Percentiles rank a stretch among this genome's conserved stretches.
These are phyloP conservation scores for Pseudevernia furfuracea DNA, from an alignment of 495 filamentous ascomycete species.

Conservation along the genomic window DNA sequence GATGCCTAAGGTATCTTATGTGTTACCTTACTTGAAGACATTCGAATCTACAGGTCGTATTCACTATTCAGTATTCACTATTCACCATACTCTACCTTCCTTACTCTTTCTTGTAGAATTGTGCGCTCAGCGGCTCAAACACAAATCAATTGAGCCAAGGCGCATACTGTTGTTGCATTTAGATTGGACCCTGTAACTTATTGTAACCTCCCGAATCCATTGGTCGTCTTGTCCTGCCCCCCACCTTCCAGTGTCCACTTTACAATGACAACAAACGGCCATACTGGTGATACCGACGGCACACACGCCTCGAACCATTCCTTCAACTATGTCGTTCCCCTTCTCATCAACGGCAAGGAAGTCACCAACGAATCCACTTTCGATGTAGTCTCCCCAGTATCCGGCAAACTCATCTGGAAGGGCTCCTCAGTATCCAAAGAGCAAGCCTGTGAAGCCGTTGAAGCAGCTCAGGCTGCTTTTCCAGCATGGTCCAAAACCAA, in stretches of 20 bases:
- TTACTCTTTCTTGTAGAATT: no score
- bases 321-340: slow-evolving; percentile 43
- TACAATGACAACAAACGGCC: slow-evolving; percentile 13
- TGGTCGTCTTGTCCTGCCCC: no score
- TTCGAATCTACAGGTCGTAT: no score
- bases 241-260: neutral
- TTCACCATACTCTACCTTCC: no score
- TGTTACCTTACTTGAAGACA: no score
- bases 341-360: slow-evolving; percentile 67
- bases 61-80: no score
- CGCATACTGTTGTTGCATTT: no score
- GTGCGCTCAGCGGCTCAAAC: neutral
- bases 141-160: neutral
- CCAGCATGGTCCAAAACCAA: slow-evolving; percentile 59
- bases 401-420: slow-evolving; percentile 52
- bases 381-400: slow-evolving; percentile 57
- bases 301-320: slow-evolving; percentile 12
- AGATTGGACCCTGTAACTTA: neutral
- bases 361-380: slow-evolving; percentile 53
- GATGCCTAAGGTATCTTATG: no score
- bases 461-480: slow-evolving; percentile 61
- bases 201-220: neutral
- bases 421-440: slow-evolving; percentile 53
- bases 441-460: slow-evolving; percentile 55
- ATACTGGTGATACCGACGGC: neutral